These are phyloP conservation scores for Quercus phellos DNA, from an alignment of 331 rosid species.

Conservation along the genomic window DNA sequence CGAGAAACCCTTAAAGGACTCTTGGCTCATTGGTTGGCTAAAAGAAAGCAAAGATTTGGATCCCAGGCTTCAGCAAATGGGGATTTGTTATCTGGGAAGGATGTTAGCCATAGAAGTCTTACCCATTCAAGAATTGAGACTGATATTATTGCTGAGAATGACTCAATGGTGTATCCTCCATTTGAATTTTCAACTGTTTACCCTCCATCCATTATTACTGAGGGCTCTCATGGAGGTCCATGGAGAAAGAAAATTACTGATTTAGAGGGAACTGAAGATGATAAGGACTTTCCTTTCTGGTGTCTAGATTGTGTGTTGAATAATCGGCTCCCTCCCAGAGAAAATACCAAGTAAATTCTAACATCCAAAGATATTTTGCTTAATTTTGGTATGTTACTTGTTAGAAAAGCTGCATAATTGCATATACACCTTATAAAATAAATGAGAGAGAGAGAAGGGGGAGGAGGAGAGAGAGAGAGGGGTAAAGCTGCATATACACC, in stretches of 20 bases:
- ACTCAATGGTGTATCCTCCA: conserved; percentile 84
- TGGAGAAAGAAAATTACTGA: conserved; percentile 93
- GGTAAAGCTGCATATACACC: neutral
- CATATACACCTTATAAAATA: no score
- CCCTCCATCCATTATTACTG: conserved; percentile 89
- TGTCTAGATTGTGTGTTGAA: conserved; percentile 82
- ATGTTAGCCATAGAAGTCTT: conserved; percentile 58
- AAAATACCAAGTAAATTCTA: conserved; percentile 73
- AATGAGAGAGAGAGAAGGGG: no score
- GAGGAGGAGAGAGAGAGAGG: no score
- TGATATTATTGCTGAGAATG: conserved; percentile 75
- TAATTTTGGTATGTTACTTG: neutral
- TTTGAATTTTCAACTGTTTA: conserved; percentile 79
- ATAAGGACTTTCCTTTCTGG: conserved; percentile 94
- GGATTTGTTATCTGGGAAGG: conserved; percentile 76
- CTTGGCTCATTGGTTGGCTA: conserved; percentile 78
- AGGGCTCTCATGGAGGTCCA: conserved; percentile 93
- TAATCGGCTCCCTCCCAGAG: conserved; percentile 89
- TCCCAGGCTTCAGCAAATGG: conserved; percentile 69
- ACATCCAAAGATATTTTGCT: conserved; percentile 8
- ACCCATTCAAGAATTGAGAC: conserved; percentile 74
- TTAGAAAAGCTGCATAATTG: neutral
- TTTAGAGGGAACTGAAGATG: conserved; percentile 90
- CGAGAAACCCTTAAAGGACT: conserved; percentile 98
- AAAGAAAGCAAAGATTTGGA: conserved; percentile 77